phyloP scores from a whole-genome alignment of 192 early-diverging fungal species.

The Coemansia sp. region DNA sequence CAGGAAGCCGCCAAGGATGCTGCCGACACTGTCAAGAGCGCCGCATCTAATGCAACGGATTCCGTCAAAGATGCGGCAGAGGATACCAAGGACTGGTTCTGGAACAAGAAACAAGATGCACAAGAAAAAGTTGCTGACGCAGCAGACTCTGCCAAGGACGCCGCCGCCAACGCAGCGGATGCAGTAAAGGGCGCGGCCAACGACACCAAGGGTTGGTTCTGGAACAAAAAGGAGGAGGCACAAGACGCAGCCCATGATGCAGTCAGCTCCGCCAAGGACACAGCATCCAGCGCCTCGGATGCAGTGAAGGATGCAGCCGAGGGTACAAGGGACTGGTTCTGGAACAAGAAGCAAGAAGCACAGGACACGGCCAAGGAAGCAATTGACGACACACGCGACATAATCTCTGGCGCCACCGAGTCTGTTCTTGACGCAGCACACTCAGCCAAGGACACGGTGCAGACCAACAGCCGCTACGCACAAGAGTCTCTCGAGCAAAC shows the following conservation, averaged over 20 bases:
- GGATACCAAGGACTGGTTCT: conserved; percentile 5
- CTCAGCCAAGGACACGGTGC: not conserved
- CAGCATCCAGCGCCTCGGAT: not conserved
- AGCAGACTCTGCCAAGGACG: not conserved
- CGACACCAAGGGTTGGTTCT: conserved; percentile 10
- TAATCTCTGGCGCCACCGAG: not conserved
- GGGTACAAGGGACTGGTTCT: conserved; percentile 16
- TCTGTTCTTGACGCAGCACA: not conserved
- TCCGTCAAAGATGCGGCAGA: conserved; percentile 11
- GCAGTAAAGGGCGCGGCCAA: conserved; percentile 11
- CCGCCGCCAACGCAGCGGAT: conserved; percentile 9
- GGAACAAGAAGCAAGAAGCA: conserved; percentile 2
- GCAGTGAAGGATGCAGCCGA: conserved; percentile 3
- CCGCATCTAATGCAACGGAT: conserved; percentile 2
- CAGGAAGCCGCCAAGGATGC: conserved; percentile 3
- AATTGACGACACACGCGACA: not conserved
- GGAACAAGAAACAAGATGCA: conserved; percentile 7
- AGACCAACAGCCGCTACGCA: not conserved
- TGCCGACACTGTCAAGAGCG: not conserved
- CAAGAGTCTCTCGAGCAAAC: not conserved
- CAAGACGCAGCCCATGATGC: conserved; percentile 4
- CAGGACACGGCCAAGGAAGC: not conserved
- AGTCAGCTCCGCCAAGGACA: not conserved
- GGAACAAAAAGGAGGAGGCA: conserved; percentile 8
- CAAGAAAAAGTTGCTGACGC: conserved; percentile 1